phyloP scores from a whole-genome alignment of 495 filamentous ascomycete genomes.

The Penicillium dipodomyicola region DNA sequence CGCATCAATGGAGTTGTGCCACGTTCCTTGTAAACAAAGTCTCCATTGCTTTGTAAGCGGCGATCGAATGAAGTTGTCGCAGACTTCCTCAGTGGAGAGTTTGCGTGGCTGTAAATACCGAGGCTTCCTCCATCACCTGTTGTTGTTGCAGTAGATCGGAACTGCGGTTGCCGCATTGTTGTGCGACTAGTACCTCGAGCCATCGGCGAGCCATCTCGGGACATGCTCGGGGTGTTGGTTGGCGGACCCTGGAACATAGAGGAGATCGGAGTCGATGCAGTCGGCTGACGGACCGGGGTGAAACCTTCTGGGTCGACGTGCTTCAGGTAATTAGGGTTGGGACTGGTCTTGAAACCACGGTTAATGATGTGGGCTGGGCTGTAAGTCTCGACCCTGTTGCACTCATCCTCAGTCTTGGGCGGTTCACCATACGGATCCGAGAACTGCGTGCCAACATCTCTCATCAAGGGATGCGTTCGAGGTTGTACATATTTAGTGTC shows the following conservation, averaged over 20 bases:
- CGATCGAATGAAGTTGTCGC: slow-evolving; percentile 46
- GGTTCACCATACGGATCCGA: slow-evolving; percentile 40
- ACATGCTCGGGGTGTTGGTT: slow-evolving; percentile 44
- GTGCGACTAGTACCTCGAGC: slow-evolving; percentile 36
- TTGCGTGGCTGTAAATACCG: slow-evolving; percentile 75
- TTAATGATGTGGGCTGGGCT: slow-evolving; percentile 76
- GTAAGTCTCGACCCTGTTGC: slow-evolving; percentile 62
- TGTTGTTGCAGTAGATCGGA: slow-evolving; percentile 40
- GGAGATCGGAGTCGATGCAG: slow-evolving; percentile 27
- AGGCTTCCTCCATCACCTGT: slow-evolving; percentile 73
- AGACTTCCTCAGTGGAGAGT: slow-evolving; percentile 73
- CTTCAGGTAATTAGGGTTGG: slow-evolving; percentile 82
- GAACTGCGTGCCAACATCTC: slow-evolving; percentile 81
- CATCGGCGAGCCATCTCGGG: slow-evolving; percentile 54
- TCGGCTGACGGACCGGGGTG: slow-evolving; percentile 33
- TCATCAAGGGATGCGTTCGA: slow-evolving; percentile 71
- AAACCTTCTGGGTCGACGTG: slow-evolving; percentile 70
- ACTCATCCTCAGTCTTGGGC: slow-evolving; percentile 44
- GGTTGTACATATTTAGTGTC: slow-evolving; percentile 94
- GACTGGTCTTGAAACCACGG: slow-evolving; percentile 77
- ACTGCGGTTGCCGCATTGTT: slow-evolving; percentile 58
- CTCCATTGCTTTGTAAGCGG: slow-evolving; percentile 35
- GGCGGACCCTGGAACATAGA: slow-evolving; percentile 28
- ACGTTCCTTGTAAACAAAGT: slow-evolving; percentile 43
- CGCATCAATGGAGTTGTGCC: slow-evolving; percentile 37